These are phyloP conservation scores for Thelonectria olida DNA, from an alignment of 2,329 filamentous ascomycete species.

Conservation along the genomic window DNA sequence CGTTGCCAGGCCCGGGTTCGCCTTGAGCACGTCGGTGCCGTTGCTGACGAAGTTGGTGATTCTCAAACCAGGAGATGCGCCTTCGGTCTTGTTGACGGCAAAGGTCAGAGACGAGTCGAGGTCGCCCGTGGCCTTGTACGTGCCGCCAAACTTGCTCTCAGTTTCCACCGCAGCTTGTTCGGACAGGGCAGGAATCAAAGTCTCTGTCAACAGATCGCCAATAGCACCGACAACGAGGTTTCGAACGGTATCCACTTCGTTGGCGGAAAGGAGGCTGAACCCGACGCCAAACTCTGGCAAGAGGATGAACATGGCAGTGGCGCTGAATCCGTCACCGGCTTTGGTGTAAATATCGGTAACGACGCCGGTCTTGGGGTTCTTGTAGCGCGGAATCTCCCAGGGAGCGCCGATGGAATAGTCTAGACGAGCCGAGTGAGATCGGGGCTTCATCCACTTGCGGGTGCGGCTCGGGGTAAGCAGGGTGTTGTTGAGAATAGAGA, in stretches of 20 bases:
- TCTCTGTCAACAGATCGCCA: not conserved
- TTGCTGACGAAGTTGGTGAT: conserved; percentile 21
- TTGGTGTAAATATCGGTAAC: conserved; percentile 42
- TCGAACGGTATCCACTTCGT: not conserved
- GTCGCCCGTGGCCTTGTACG: not conserved
- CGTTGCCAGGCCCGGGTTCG: not conserved
- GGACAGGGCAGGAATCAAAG: not conserved
- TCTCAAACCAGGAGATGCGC: conserved; percentile 11
- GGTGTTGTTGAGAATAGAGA: conserved; percentile 32
- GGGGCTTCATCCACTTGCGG: conserved; percentile 52
- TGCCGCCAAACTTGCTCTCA: not conserved
- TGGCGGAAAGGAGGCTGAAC: not conserved
- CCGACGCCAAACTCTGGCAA: conserved; percentile 32
- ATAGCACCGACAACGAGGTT: not conserved
- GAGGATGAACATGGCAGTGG: conserved; percentile 19
- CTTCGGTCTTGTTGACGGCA: conserved; percentile 18
- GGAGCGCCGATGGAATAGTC: conserved; percentile 49
- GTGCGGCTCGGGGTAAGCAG: conserved; percentile 47
- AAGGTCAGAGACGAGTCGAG: conserved; percentile 24
- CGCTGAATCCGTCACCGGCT: conserved; percentile 21
- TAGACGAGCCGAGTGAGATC: conserved; percentile 49
- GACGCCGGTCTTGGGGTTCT: conserved; percentile 49
- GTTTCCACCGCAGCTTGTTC: not conserved
- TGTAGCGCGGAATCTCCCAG: conserved; percentile 52
- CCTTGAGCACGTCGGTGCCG: conserved; percentile 6